Evolutionary conservation across 768 basidiomycete species (phyloP), one percentile per base, ranked within the genome.

Genomic region (Mycena epipterygia): DNA sequence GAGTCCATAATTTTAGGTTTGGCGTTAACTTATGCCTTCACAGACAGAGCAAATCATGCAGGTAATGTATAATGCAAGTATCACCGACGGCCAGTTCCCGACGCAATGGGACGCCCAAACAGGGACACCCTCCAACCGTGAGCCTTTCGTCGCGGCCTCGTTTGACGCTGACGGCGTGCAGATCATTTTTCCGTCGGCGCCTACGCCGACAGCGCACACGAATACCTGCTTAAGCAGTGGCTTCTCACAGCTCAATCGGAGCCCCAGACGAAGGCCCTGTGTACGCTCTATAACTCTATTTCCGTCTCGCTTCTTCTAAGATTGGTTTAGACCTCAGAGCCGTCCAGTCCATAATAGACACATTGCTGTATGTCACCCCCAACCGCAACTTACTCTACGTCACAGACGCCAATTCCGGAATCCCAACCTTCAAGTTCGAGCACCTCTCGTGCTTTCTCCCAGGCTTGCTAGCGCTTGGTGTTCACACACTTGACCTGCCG

Each of bases 361-460:
- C 87, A 61, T 84, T 93, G 7, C 79, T 92, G 41, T 90, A 86
- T 73, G 72, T 91, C 33, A 88, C 89, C 0, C 86, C 88, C 0
- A 86, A 76, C 5, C 89, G 91, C 13, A 79, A 85, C 4, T 82
- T 93, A 12, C 85, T 93, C 72, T 93, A 91, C 76, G 86, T 90
- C 8, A 89, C 89, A n/a, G 90, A 91, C 76, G 78, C 81, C 21
- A 72, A 66, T 33, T 64, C 71, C 37, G 82, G 76, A n/a, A 56
- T 23, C 6, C 81, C 87, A 25, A 76, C 81, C 2, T 85, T 87
- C 71, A 81, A 78, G 30, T 83, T 91, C 63, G 91, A 93, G 76
- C 92, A 93, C 74, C 85, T 92, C 29, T 88, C 90, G 2, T 93
- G 91, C 77, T 92, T 91, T 84, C 85, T 92, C 42, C 89, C 91